A percentile compares a stretch with the other conserved stretches of the same genome.
phyloP scores from a whole-genome alignment of 2,329 filamentous ascomycete species.

The Pyrenophora seminiperda region DNA sequence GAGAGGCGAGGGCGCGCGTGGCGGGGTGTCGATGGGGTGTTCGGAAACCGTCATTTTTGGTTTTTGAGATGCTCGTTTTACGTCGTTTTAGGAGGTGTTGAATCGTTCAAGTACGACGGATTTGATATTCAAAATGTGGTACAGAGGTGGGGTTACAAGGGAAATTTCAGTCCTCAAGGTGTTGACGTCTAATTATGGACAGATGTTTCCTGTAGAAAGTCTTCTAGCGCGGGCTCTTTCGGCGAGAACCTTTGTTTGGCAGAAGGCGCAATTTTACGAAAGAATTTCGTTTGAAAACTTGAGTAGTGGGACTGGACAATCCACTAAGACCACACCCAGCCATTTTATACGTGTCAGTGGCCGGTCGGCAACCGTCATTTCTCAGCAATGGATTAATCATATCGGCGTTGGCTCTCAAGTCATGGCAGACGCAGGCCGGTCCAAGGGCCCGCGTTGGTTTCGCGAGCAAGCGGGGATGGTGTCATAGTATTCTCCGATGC shows the following conservation, averaged over 20 bases:
- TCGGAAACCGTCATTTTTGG: conserved; percentile 49
- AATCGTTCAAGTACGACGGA: background rate
- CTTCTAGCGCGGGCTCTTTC: conserved; percentile 18
- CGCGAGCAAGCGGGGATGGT: conserved; percentile 40
- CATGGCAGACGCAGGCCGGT: conserved; percentile 17
- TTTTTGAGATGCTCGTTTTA: background rate
- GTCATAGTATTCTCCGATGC: conserved; percentile 37
- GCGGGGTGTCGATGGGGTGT: conserved; percentile 72
- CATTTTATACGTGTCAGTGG: conserved; percentile 2
- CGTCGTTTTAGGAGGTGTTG: background rate
- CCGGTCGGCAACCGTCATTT: conserved; percentile 21
- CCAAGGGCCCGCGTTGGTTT: conserved; percentile 24
- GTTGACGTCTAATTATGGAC: conserved; percentile 21
- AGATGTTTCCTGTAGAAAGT: conserved; percentile 20
- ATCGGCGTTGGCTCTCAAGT: conserved; percentile 9
- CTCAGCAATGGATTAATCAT: conserved; percentile 35
- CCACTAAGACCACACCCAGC: conserved; percentile 4
- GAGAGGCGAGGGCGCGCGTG: conserved; percentile 72
- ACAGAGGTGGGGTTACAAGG: background rate
- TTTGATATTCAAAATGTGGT: background rate
- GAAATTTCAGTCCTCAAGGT: background rate
- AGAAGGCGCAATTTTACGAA: conserved; percentile 27
- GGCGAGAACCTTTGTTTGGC: conserved; percentile 25
- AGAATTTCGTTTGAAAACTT: background rate
- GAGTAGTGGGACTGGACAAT: background rate